phyloP scores from a whole-genome alignment of 2,329 filamentous ascomycete species.

The Fusarium tupiense region DNA sequence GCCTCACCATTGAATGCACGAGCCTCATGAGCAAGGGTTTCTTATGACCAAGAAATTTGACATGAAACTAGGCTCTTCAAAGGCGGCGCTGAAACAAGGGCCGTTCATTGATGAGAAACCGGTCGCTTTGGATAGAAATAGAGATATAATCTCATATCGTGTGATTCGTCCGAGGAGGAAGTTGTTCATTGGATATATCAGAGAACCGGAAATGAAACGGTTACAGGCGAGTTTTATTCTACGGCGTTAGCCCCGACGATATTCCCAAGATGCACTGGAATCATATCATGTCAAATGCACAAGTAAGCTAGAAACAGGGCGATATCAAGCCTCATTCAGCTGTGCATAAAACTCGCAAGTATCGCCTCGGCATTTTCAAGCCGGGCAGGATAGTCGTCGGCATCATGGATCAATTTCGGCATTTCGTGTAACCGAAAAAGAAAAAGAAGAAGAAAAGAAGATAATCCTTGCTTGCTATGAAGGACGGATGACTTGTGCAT shows the following conservation, averaged over 20 bases:
- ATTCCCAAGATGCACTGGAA: not conserved
- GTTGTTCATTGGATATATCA: not conserved
- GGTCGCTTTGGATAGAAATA: not conserved
- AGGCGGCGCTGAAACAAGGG: constrained; percentile 32
- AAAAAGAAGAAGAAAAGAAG: not conserved
- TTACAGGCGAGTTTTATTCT: not conserved
- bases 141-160: not conserved
- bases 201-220: constrained; percentile 2
- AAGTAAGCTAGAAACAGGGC: not conserved
- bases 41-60: constrained; percentile 18
- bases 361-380: not conserved
- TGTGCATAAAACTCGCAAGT: not conserved
- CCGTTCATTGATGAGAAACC: not conserved
- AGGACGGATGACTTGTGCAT: constrained; percentile 2
- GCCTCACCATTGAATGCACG: constrained; percentile 39
- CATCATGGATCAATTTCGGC: constrained; percentile 15
- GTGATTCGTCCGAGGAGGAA: not conserved
- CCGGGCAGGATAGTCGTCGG: not conserved
- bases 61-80: constrained; percentile 9
- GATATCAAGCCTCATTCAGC: constrained; percentile 5
- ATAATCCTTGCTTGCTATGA: constrained; percentile 2
- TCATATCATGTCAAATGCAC: not conserved
- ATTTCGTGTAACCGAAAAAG: constrained; percentile 1
- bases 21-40: constrained; percentile 16
- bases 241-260: not conserved